Evolutionary conservation across 768 basidiomycete genomes (phyloP).

Genomic region (Cystoderma amianthinum): DNA sequence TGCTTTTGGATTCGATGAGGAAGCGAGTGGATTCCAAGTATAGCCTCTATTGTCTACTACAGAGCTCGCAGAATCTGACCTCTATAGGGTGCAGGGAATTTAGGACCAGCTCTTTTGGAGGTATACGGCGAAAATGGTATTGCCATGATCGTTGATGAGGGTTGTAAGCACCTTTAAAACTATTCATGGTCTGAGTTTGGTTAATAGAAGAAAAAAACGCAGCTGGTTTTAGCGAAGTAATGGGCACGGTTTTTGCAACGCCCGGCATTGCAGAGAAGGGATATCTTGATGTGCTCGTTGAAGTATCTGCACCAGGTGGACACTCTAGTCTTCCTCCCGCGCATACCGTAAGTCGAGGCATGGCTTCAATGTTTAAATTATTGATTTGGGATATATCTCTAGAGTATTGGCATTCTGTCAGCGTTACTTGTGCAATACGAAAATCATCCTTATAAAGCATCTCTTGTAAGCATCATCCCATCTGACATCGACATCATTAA

Average conservation of each 20-base stretch:
- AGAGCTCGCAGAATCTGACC: background rate
- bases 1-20: conserved; percentile 3
- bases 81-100: background rate
- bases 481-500: background rate
- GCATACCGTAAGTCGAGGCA: conserved; percentile 53
- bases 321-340: conserved; percentile 81
- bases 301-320: conserved; percentile 67
- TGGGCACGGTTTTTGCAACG: conserved; percentile 49
- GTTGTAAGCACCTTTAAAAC: background rate
- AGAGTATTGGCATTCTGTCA: conserved; percentile 82
- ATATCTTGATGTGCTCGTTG: conserved; percentile 52
- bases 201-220: too few relatives aligned
- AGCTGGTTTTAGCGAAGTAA: conserved; percentile 43
- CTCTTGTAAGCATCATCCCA: conserved; percentile 32
- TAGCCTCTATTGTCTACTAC: background rate
- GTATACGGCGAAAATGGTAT: conserved; percentile 1
- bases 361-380: background rate
- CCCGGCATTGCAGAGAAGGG: conserved; percentile 76
- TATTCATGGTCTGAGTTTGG: background rate
- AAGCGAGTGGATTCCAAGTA: conserved; percentile 1
- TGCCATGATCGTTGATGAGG: conserved; percentile 3
- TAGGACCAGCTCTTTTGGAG: background rate
- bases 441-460: conserved; percentile 45
- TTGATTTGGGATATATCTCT: background rate
- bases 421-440: conserved; percentile 65